Conservation (phyloP, 306 rosid species). For the Boehmeria nivea region DNA sequence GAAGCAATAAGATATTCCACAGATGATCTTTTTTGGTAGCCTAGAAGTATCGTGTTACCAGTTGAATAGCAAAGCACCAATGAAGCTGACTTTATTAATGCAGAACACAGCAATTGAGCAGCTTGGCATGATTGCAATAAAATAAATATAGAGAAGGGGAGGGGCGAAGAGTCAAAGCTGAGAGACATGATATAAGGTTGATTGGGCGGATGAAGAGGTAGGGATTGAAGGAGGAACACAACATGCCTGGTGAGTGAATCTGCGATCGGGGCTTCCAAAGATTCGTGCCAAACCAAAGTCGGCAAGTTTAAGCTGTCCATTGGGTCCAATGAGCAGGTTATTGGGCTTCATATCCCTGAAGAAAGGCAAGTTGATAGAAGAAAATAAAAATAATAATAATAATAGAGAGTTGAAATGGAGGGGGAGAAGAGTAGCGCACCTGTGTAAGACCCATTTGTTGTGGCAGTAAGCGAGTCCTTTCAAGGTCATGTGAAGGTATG, state of each 20-base stretch:
- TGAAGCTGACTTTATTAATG: too few species aligned
- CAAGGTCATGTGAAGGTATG: conserved; percentile 86
- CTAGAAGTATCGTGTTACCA: too few species aligned
- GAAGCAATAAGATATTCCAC: too few species aligned
- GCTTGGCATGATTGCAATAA: background rate
- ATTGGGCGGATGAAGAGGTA: conserved; percentile 3
- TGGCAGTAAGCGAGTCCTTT: conserved; percentile 91
- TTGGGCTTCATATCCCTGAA: conserved; percentile 99
- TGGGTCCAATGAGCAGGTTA: conserved; percentile 86
- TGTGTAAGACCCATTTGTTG: conserved; percentile 94
- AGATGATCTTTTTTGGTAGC: too few species aligned
- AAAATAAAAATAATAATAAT: conserved; percentile 21
- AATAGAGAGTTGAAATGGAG: conserved; percentile 2
- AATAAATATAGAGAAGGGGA: background rate
- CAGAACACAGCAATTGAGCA: background rate
- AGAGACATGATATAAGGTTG: conserved; percentile 6
- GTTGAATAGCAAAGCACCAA: too few species aligned
- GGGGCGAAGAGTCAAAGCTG: conserved; percentile 1
- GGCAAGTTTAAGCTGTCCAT: conserved; percentile 94
- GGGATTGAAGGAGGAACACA: conserved; percentile 3
- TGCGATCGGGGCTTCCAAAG: conserved; percentile 96
- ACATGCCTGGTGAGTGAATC: conserved; percentile 90
- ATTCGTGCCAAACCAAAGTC: conserved; percentile 97
- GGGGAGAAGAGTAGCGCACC: conserved; percentile 40
- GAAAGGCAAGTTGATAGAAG: conserved; percentile 20